A percentile compares a stretch with the other conserved stretches of the same genome.
Evolutionary conservation across 257 asterid genomes (phyloP).

Genomic region (Solanum neorickii): DNA sequence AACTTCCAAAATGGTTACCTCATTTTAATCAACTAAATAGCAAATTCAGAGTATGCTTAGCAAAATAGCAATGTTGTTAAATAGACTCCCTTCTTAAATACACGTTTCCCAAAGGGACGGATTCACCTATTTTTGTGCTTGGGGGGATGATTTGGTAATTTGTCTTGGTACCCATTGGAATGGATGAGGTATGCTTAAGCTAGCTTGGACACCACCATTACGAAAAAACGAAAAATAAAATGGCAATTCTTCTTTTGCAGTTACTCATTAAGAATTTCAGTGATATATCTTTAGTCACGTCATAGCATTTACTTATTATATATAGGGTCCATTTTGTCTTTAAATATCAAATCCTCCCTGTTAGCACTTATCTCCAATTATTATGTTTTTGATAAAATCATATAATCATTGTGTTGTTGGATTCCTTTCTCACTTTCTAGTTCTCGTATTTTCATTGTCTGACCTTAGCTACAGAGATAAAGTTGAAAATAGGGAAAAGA

Average conservation of each 20-base stretch:
- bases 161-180: not conserved
- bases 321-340: too few relatives aligned
- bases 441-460: not conserved
- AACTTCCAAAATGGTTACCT: not conserved
- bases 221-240: not conserved
- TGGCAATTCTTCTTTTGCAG: not conserved
- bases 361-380: not conserved
- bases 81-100: not conserved
- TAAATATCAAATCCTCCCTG: not conserved
- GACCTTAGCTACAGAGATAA: not conserved
- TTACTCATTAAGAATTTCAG: too few relatives aligned
- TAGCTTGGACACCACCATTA: not conserved
- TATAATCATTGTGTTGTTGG: not conserved
- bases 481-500: not conserved
- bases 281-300: too few relatives aligned
- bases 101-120: not conserved
- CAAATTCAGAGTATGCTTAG: not conserved
- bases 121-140: not conserved
- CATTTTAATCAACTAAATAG: not conserved
- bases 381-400: not conserved
- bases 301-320: too few relatives aligned
- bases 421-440: not conserved
- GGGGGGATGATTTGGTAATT: not conserved
- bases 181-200: not conserved
- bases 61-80: not conserved